Evolutionary conservation across 805 yeast genomes (phyloP), one percentile per base, ranked within the genome.

Genomic region (Kuraishia piskuri): DNA sequence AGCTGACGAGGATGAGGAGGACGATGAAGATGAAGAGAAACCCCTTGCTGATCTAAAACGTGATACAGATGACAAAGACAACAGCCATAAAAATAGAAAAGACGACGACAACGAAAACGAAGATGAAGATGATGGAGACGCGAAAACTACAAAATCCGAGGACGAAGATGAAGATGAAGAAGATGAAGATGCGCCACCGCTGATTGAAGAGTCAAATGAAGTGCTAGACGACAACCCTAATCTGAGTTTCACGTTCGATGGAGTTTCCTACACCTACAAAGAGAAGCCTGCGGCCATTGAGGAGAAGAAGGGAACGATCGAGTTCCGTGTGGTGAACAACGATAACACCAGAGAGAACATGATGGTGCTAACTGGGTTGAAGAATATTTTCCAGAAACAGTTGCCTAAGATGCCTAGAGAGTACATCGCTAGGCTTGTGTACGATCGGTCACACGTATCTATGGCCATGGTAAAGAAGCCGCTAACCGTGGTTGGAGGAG

Each of bases 371-470:
- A 94, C 98, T 0, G 99, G 99, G 1, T 71, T 94, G 57, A 94
- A 94, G 69, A 94, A 92, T 66, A 92, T 94, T 58, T 94, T 94
- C 68, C 99, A 94, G 67, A 91, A 91, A 63, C 99, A 94, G 70
- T 77, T 94, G 57, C 99, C 99, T 1, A 92, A 94, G 69, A 94
- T 94, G 99, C 99, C 99, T 21, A 80, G 94, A 57, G 98, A 94
- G 65, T 94, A 94, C 69, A 94, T 94, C 63, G 90, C 97, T 5
- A 74, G 99, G 59, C 77, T 94, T 56, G 98, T 94, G 2, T 94
- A 90, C 65, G 99, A 94, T 65, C 74, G 97, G 59, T 85, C 92
- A 45, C 99, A 94, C 71, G 73, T 95, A 45, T 90, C 97, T 0
- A 90, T 94, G 79, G 99, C 99, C 0, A 96, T 94, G 52, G 94